These are phyloP conservation scores for Termitomyces sp. DNA, from an alignment of 768 basidiomycete genomes.

Conservation along the genomic window DNA sequence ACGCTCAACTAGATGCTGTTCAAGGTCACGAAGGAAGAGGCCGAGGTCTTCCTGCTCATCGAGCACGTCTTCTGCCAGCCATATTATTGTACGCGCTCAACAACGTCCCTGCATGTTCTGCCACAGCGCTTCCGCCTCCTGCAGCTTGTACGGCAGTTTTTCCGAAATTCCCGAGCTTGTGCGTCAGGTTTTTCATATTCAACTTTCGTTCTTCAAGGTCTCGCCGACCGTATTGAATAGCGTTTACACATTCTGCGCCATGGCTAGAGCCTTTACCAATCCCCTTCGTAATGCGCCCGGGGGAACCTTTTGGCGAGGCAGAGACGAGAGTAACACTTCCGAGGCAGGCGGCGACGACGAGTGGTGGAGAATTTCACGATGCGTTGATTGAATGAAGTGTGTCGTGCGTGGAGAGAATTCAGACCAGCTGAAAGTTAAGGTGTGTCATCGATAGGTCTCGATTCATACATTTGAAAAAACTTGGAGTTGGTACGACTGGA, in stretches of 20 bases:
- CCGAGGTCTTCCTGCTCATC: not conserved
- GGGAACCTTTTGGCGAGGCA: not conserved
- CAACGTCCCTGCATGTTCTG: not conserved
- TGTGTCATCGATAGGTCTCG: not conserved
- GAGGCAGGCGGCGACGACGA: not conserved
- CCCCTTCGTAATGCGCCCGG: not conserved
- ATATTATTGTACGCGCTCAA: not conserved
- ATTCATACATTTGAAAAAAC: not conserved
- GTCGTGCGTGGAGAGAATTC: not conserved
- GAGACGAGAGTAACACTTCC: not conserved
- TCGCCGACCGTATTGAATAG: not conserved
- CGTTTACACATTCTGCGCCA: not conserved
- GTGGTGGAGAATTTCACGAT: not conserved
- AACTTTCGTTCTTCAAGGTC: not conserved
- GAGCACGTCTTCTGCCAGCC: not conserved
- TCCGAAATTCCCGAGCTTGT: not conserved
- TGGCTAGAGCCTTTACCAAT: not conserved
- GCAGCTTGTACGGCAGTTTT: not conserved
- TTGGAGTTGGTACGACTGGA: not conserved
- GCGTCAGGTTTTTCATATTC: not conserved
- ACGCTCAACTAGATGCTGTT: not conserved
- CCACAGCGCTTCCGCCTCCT: not conserved
- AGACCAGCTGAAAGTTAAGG: slow-evolving; percentile 1
- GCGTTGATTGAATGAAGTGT: not conserved
- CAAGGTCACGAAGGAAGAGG: not conserved